Evolutionary conservation across 1,284 basidiomycete genomes (phyloP), one percentile per base, ranked within the genome.

Genomic region (Bondarzewia mesenterica): DNA sequence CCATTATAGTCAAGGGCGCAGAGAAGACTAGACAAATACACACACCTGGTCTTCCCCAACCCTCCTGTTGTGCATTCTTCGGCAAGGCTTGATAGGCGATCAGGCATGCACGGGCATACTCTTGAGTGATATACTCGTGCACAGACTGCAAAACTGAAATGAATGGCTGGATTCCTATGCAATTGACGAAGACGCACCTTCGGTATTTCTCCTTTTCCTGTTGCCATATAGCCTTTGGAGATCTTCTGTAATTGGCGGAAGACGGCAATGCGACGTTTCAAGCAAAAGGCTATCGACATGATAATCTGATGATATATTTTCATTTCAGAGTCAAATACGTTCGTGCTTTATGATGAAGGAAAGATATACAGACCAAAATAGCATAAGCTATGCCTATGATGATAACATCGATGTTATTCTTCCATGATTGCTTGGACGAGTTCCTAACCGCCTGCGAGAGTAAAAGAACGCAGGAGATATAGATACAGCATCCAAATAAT

Each of bases 21-120:
- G n/a, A n/a, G n/a, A n/a, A n/a, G n/a, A n/a, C n/a, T n/a, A n/a
- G n/a, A n/a, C n/a, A n/a, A n/a, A n/a, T n/a, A n/a, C 41, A 64
- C 75, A 49, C 54, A 81, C 85, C 84, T 50, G 83, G 88, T 55
- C 72, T 67, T 15, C 89, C 89, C 89, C 89, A 93, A 12, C 90
- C 90, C 51, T 84, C 78, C 56, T 89, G 89, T 51, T 70, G 68
- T 1, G 75, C 77, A 41, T 80, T 77, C 56, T 79, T 83, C 10
- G 90, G 89, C 53, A 85, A 75, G 12, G 84, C 83, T 58, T 89
- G 80, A 62, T 87, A 80, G 14, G 84, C 75, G 52, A 92, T 77
- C 39, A 91, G 70, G 56, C 87, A 87, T 21, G 85, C 74, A 16
- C 90, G 79, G 5, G 81, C 76, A 62, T 88, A 90, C 59, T 93